Base-by-base conservation (phyloP, 2,329 filamentous ascomycete species). In the Claviceps paspali region DNA sequence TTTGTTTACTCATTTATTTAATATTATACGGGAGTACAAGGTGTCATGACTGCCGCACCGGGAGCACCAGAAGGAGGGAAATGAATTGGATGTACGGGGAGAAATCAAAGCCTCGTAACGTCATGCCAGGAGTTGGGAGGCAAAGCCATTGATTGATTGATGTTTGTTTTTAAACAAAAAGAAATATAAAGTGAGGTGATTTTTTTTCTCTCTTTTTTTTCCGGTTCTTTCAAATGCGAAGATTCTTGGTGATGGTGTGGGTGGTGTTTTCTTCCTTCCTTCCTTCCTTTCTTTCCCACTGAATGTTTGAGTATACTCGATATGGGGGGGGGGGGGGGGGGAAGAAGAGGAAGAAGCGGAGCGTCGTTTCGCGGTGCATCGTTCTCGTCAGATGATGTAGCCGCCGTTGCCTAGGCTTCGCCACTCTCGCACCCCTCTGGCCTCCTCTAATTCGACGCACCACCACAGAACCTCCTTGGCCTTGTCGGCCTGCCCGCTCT, bases 401-500 rank as follows among this genome's bases (percentile, higher is more conserved):
- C 79, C 70, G 15, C 76, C 75, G 35, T 67, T 67, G 3, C 73
- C 77, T 21, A 85, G 68, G 46, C 71, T 77, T 22, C 66, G 70
- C 91, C 88, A 96, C 41, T 73, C 70, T 40, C 91, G 74, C 33
- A 94, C 71, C 0, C 80, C 84, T 45, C 74, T 76, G 6, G 75
- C 76, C 54, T 98, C 88, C 54, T 96, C 91, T 22, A 98, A 66
- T 59, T 95, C 86, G 10, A 98, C 82, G 49, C 87, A 93, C 86
- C 88, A 96, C 91, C 91, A 96, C 6, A 96, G 68, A 32, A 87
- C 85, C 48, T 91, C 82, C 61, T 87, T 92, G 11, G 91, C 82
- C 63, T 88, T 93, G 27, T 91, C 82, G 2, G 75, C 59, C 61
- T 94, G 83, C 0, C 81, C 82, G 40, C 83, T 82, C 52, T 86